Base-by-base conservation (phyloP, 2,329 filamentous ascomycete genomes). In the Epichloe coenophiala region DNA sequence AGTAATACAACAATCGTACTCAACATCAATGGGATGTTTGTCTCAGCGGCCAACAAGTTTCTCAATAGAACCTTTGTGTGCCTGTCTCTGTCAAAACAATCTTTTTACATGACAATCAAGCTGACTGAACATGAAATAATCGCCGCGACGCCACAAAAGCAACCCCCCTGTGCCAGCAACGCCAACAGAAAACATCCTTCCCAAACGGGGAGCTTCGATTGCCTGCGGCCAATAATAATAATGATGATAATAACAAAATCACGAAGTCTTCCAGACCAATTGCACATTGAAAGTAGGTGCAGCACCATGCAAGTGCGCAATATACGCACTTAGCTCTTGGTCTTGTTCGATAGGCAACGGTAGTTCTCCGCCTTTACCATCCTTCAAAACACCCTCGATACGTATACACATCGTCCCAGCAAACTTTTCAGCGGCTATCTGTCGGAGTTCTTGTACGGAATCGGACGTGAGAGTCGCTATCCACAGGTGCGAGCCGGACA, bases 321-420 rank as follows among this genome's bases (percentile, higher is more conserved):
- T 65, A 65, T 90, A 91, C 0, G 82, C 83, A 53, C 76, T 75
- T 54, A 93, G 63, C 66, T 91, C 85, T 54, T 80, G 77, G 58
- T 90, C 83, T 40, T 81, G 75, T 50, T 83, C 81, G 57, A 91
- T 83, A 50, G 74, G 68, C 59, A 86, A 76, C 15, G 71, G 71
- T 43, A 85, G 70, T 60, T 87, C 83, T 47, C 73, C 73, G 5
- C 77, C 80, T 55, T 73, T 73, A 13, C 68, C 72, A 58, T 79
- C 73, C 59, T 76, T 78, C 47, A 87, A 71, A 27, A 87, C 66
- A 2, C 84, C 86, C 58, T 88, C 80, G 15, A 89, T 73, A 31
- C 74, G 75, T 36, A 75, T 67, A 47, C 84, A 78, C 13, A 75
- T 60, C 0, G 75, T 74, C 6, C 78, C 78, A 0, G 80, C 78